Evolutionary conservation across 192 early-diverging fungal species (phyloP).

Genomic region (Kickxella alabastrina): DNA sequence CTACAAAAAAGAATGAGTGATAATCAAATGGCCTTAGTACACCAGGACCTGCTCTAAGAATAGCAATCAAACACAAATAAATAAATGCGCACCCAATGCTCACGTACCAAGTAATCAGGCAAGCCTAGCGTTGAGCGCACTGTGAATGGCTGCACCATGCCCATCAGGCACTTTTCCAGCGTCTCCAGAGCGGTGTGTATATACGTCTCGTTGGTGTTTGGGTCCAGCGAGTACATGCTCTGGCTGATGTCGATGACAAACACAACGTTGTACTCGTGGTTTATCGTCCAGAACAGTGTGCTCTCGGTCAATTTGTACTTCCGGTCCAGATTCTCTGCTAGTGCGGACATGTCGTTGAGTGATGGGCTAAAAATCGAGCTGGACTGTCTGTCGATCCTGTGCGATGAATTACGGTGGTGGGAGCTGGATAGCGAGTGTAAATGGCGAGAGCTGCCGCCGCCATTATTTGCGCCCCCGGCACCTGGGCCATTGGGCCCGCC

Average conservation of each 20-base stretch:
- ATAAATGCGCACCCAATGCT: neutral
- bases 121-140: slow-evolving; percentile 35
- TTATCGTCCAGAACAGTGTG: slow-evolving; percentile 46
- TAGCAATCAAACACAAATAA: neutral
- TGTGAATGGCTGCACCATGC: slow-evolving; percentile 45
- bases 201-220: slow-evolving; percentile 40
- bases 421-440: slow-evolving; percentile 4
- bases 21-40: neutral
- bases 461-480: neutral
- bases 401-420: slow-evolving; percentile 12
- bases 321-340: slow-evolving; percentile 39
- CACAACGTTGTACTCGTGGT: slow-evolving; percentile 46
- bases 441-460: slow-evolving; percentile 10
- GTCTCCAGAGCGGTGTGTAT: slow-evolving; percentile 48
- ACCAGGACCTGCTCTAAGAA: too few relatives aligned
- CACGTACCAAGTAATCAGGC: slow-evolving; percentile 32
- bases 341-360: slow-evolving; percentile 8
- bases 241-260: slow-evolving; percentile 54
- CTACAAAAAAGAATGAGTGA: slow-evolving; percentile 7
- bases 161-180: slow-evolving; percentile 51
- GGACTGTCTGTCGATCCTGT: slow-evolving; percentile 13
- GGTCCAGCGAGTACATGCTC: slow-evolving; percentile 54
- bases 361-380: neutral
- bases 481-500: neutral
- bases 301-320: slow-evolving; percentile 50